Evolutionary conservation across 208 protist genomes (phyloP).

Genomic region (Acanthamoeba castellanii): DNA sequence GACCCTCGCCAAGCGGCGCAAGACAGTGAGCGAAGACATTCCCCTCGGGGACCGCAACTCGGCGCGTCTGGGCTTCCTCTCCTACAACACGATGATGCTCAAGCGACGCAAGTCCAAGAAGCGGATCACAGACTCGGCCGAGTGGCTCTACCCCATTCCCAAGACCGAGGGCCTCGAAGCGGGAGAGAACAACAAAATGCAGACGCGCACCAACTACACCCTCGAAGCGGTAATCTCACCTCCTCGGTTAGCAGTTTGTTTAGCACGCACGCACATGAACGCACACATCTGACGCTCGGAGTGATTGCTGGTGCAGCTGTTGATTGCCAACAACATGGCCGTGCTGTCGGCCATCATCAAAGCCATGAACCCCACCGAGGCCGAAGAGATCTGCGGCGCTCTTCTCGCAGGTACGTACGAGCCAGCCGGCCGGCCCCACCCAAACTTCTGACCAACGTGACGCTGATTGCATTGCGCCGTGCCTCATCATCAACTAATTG

Average conservation of each 20-base stretch:
- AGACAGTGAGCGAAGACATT: neutral
- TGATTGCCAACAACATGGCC: constrained; percentile 53
- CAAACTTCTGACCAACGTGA: no score
- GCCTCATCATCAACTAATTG: no score
- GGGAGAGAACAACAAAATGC: constrained; percentile 49
- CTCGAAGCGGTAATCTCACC: neutral
- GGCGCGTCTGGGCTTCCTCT: constrained; percentile 8
- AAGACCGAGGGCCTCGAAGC: constrained; percentile 40
- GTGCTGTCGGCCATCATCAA: neutral
- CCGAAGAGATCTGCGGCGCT: constrained; percentile 24
- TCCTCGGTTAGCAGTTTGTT: no score
- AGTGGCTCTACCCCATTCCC: constrained; percentile 44
- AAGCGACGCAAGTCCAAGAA: constrained; percentile 2
- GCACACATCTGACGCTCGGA: neutral
- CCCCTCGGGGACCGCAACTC: no score
- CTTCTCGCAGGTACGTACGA: neutral
- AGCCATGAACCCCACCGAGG: neutral
- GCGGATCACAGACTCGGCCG: neutral
- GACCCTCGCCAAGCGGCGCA: neutral
- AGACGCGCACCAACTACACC: constrained; percentile 18
- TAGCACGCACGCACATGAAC: no score
- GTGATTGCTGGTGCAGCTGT: neutral
- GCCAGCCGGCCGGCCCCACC: neutral
- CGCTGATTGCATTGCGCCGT: no score
- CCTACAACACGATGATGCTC: constrained; percentile 14